These are phyloP conservation scores for Linnemannia zychae DNA, from an alignment of 192 early-diverging fungal species.

Conservation along the genomic window DNA sequence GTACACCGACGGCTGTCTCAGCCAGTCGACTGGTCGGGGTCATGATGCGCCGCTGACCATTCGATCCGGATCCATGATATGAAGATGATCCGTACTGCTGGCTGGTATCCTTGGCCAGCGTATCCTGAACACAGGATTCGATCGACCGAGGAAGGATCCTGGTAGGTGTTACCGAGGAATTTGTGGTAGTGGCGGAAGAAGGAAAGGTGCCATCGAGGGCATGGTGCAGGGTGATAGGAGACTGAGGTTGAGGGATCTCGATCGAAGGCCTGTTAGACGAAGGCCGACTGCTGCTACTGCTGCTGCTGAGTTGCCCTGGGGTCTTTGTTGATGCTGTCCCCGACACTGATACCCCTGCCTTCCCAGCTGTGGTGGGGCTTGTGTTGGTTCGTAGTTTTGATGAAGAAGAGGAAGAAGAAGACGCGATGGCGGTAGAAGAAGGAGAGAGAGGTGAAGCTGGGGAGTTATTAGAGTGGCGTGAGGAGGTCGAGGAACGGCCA, in stretches of 20 bases:
- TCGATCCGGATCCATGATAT: constrained; percentile 15
- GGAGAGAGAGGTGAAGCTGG: constrained; percentile 1
- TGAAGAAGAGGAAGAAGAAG: constrained; percentile 20
- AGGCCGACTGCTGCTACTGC: not conserved
- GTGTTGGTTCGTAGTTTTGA: constrained; percentile 2
- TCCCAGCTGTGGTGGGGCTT: not conserved
- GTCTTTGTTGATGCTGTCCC: not conserved
- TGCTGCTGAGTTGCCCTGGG: not conserved
- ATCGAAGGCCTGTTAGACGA: constrained; percentile 14
- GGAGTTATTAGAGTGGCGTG: constrained; percentile 16
- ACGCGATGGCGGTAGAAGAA: not conserved
- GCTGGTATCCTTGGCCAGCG: constrained; percentile 32
- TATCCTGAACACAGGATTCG: constrained; percentile 39
- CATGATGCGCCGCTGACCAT: constrained; percentile 47
- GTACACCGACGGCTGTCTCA: constrained; percentile 77
- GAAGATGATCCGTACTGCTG: not conserved
- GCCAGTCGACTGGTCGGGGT: constrained; percentile 60
- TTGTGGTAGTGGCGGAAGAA: not conserved
- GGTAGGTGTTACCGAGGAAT: not conserved
- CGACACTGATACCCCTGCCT: not conserved
- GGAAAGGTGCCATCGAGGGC: constrained; percentile 42
- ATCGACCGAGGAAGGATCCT: constrained; percentile 27
- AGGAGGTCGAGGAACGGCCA: constrained; percentile 15
- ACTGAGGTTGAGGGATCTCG: constrained; percentile 34
- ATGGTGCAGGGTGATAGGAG: constrained; percentile 48